Base-by-base conservation (phyloP, 106 monocot genomes). In the Dioscorea dumetorum region DNA sequence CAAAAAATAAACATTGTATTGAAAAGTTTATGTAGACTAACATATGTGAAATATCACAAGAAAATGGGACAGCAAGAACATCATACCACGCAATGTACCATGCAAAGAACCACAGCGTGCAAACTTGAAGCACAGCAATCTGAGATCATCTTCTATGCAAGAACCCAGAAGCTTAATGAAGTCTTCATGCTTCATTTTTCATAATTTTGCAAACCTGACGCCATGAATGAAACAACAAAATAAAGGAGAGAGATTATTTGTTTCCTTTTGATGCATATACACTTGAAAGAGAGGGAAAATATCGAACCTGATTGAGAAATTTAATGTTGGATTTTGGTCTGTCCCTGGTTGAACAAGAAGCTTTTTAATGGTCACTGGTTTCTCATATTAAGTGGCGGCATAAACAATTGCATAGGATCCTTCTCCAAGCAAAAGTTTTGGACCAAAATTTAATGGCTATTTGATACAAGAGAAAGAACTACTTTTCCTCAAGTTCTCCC, bases 1-100 rank as follows among this genome's bases (percentile, higher is more conserved):
- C 28, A 28, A 28, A 3, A 28, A 28, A 28, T 28, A 28, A 28
- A 28, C 28, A 28, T 28, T 28, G 28, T 28, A 28, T 1, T 28
- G 28, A 28, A 28, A 28, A 28, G 28, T 28, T 28, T 28, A 3
- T 28, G 28, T 28, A 28, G n/a, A 28, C 28, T 28, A 28, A 28
- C n/a, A n/a, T n/a, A n/a, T 28, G 28, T 28, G 28, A 28, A 28
- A 28, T 28, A 28, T 28, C 28, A 28, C 28, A 28, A 28, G 28
- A 28, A 28, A 28, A 28, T 28, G 28, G 28, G 28, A 28, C 2
- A 28, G 28, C 28, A 28, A 28, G 28, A 28, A 28, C 28, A 28
- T 28, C 28, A 74, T 82, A 86, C 85, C 85, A 76, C 82, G 85
- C 66, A 86, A 76, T 34, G 79, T 76, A 82, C 82, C 85, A 81